Evolutionary conservation across 176 grass and related monocot species (phyloP).

Genomic region (Ensete glaucum): DNA sequence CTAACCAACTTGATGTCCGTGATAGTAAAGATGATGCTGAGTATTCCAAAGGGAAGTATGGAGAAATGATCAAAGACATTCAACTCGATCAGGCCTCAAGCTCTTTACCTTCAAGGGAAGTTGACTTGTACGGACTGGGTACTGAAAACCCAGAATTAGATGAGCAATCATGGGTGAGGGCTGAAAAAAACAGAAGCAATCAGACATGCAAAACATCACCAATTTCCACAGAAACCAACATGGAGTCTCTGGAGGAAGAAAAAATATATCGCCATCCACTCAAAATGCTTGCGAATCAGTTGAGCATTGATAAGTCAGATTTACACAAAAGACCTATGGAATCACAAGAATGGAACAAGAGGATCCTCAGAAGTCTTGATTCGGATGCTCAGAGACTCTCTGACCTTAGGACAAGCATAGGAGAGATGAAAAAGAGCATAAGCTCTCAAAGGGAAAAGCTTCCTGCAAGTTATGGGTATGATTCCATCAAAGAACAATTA

Average conservation of each 20-base stretch:
- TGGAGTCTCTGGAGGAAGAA: not conserved
- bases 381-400: conserved; percentile 58
- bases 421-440: conserved; percentile 57
- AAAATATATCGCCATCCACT: not conserved
- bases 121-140: not conserved
- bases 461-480: conserved; percentile 44
- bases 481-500: conserved; percentile 45
- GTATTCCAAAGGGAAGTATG: conserved; percentile 21
- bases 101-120: not conserved
- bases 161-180: not conserved
- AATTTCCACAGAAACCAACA: not conserved
- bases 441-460: conserved; percentile 45
- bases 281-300: not conserved
- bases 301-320: conserved; percentile 11
- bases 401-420: conserved; percentile 42
- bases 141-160: not conserved
- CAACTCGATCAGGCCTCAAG: conserved; percentile 13
- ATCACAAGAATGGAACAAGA: conserved; percentile 42
- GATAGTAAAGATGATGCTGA: conserved; percentile 15
- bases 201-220: not conserved
- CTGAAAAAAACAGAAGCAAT: not conserved
- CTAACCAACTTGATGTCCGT: conserved; percentile 5
- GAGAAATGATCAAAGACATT: conserved; percentile 11
- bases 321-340: conserved; percentile 20
- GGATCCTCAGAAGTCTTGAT: conserved; percentile 48